These are phyloP conservation scores for Aspergillus hancockii DNA, from an alignment of 495 filamentous ascomycete genomes.

Conservation along the genomic window DNA sequence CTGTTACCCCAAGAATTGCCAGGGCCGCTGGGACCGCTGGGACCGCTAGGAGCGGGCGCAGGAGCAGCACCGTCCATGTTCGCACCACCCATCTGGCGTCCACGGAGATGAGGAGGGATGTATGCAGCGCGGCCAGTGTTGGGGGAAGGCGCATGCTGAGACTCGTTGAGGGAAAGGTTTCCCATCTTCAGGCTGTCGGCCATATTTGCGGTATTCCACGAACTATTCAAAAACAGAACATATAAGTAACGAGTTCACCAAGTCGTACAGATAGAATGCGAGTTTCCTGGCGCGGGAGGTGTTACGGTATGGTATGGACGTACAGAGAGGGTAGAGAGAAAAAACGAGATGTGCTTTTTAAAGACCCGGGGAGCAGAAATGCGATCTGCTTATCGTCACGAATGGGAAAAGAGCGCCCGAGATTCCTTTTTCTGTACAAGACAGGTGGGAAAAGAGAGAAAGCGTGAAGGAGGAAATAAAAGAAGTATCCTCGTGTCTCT, in stretches of 20 bases:
- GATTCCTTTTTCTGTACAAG: constrained; percentile 17
- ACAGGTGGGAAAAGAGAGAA: constrained; percentile 11
- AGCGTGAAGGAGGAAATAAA: constrained; percentile 15
- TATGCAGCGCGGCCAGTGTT: constrained; percentile 69
- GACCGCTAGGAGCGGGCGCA: constrained; percentile 24
- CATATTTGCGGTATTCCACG: constrained; percentile 62
- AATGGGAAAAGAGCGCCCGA: constrained; percentile 16
- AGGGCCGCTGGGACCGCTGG: constrained; percentile 34
- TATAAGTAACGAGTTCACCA: constrained; percentile 11
- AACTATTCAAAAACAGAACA: constrained; percentile 13
- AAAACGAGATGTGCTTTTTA: constrained; percentile 4
- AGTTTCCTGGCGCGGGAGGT: constrained; percentile 5
- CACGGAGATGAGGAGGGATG: constrained; percentile 93
- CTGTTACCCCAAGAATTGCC: constrained; percentile 34
- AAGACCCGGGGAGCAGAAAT: constrained; percentile 1
- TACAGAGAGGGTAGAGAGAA: constrained; percentile 12
- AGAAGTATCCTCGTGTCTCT: constrained; percentile 16
- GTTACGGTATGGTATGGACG: constrained; percentile 6
- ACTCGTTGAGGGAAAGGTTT: constrained; percentile 74
- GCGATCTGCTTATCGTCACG: constrained; percentile 13
- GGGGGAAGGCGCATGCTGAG: constrained; percentile 61
- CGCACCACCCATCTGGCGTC: constrained; percentile 48
- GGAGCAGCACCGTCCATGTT: constrained; percentile 45
- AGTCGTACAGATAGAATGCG: background rate
- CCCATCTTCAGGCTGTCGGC: constrained; percentile 94